Evolutionary conservation across 2,329 filamentous ascomycete species (phyloP).

Genomic region (Aspergillus quadrilineatus): DNA sequence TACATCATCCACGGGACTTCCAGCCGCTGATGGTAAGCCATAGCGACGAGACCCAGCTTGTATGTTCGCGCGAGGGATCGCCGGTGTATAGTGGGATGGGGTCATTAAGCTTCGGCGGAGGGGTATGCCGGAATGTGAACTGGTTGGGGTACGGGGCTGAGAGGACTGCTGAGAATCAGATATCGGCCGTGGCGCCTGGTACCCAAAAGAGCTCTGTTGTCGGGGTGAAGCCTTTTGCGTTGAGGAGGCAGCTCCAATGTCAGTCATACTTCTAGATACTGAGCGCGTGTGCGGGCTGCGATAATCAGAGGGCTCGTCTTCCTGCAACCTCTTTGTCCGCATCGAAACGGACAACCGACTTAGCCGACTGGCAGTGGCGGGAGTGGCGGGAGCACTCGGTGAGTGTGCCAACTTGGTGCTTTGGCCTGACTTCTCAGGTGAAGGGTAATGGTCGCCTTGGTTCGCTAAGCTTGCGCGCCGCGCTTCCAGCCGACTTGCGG

Average conservation of each 20-base stretch:
- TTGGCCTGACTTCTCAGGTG: slow-evolving; percentile 11
- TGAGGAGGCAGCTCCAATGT: slow-evolving; percentile 34
- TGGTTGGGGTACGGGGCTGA: slow-evolving; percentile 32
- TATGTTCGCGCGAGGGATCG: slow-evolving; percentile 40
- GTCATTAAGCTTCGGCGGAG: slow-evolving; percentile 40
- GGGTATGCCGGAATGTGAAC: slow-evolving; percentile 35
- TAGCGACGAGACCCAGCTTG: slow-evolving; percentile 45
- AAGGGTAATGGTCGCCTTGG: slow-evolving; percentile 17
- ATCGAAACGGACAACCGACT: slow-evolving; percentile 42
- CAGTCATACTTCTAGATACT: slow-evolving; percentile 45
- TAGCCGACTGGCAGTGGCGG: slow-evolving; percentile 37
- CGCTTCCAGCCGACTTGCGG: slow-evolving; percentile 37
- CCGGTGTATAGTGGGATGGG: slow-evolving; percentile 34
- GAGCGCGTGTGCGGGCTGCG: slow-evolving; percentile 36
- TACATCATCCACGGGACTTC: slow-evolving; percentile 22
- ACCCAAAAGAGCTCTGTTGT: slow-evolving; percentile 35
- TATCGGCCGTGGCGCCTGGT: slow-evolving; percentile 26
- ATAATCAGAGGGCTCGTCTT: slow-evolving; percentile 36
- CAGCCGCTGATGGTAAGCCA: slow-evolving; percentile 27
- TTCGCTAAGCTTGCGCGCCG: slow-evolving; percentile 42
- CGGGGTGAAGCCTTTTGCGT: slow-evolving; percentile 31
- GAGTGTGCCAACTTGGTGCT: slow-evolving; percentile 15
- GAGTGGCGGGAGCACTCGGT: slow-evolving; percentile 25
- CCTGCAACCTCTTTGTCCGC: slow-evolving; percentile 36
- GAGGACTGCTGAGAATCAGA: slow-evolving; percentile 25